Evolutionary conservation across 1,284 basidiomycete species (phyloP).

Genomic region (Puccinia hordei): DNA sequence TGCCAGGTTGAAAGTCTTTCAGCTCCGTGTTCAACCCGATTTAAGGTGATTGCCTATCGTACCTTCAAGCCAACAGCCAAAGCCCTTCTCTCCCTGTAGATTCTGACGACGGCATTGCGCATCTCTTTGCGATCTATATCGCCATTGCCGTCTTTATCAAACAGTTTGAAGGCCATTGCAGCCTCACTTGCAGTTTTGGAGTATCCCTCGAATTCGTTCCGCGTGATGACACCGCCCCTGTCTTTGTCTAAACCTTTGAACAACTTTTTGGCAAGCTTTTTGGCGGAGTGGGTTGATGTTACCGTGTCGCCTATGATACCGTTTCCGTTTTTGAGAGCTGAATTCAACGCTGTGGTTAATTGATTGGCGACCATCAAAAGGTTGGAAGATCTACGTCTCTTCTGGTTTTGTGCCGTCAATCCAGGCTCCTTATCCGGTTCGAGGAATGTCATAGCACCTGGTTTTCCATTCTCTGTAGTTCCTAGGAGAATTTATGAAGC

Average conservation of each 20-base stretch:
- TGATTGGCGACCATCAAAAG: slow-evolving; percentile 21
- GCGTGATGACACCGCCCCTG: slow-evolving; percentile 57
- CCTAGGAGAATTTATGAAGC: neutral
- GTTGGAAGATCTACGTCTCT: slow-evolving; percentile 27
- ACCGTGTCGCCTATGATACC: slow-evolving; percentile 1
- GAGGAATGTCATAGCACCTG: neutral
- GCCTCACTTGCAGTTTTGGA: slow-evolving; percentile 74
- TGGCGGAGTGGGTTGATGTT: slow-evolving; percentile 68
- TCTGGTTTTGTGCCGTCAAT: slow-evolving; percentile 51
- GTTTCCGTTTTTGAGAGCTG: slow-evolving; percentile 56
- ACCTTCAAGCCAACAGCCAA: slow-evolving; percentile 70
- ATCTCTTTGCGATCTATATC: slow-evolving; percentile 80
- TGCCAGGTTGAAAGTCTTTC: neutral
- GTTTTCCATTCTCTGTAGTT: neutral
- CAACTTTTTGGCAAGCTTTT: slow-evolving; percentile 72
- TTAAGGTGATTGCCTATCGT: neutral
- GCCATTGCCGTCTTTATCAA: slow-evolving; percentile 82
- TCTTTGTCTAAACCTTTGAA: slow-evolving; percentile 69
- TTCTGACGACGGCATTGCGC: slow-evolving; percentile 78
- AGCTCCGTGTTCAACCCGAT: neutral
- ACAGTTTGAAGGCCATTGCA: slow-evolving; percentile 71
- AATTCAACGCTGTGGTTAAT: slow-evolving; percentile 53
- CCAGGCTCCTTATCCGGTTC: neutral
- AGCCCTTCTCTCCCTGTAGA: slow-evolving; percentile 76
- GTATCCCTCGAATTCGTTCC: slow-evolving; percentile 64